phyloP scores from a whole-genome alignment of 2,329 filamentous ascomycete genomes.

The Nakataea oryzae region DNA sequence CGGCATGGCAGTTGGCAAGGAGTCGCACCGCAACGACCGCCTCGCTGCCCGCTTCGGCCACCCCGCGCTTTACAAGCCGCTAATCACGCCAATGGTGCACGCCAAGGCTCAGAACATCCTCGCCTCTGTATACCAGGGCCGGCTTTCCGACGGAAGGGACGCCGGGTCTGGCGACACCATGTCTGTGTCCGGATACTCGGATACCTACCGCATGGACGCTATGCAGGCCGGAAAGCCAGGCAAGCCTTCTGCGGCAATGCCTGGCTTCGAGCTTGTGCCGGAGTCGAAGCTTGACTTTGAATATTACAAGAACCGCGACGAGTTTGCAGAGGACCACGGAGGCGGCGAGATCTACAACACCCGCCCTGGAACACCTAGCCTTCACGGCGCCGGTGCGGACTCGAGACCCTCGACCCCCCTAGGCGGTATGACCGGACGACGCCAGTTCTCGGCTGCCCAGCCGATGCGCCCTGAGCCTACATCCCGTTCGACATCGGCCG shows the following conservation, averaged over 20 bases:
- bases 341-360: conserved; percentile 59
- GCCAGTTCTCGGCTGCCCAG: conserved; percentile 9
- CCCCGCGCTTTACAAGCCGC: conserved; percentile 76
- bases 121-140: conserved; percentile 75
- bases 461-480: not conserved
- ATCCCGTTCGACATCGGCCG: not conserved
- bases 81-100: conserved; percentile 93
- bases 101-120: conserved; percentile 81
- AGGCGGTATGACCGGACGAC: conserved; percentile 20
- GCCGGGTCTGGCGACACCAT: conserved; percentile 43
- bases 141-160: conserved; percentile 57
- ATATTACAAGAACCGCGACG: conserved; percentile 81
- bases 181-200: conserved; percentile 65
- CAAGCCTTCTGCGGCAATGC: conserved; percentile 26
- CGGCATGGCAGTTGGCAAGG: conserved; percentile 28
- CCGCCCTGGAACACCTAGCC: conserved; percentile 47
- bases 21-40: conserved; percentile 50
- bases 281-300: conserved; percentile 82
- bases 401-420: conserved; percentile 42
- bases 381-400: conserved; percentile 25
- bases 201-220: conserved; percentile 68
- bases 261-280: conserved; percentile 82
- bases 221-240: conserved; percentile 59
- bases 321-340: conserved; percentile 82
- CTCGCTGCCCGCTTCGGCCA: conserved; percentile 77